Evolutionary conservation across 1,139 yeast genomes (phyloP).

Genomic region (Candida glucosophila): DNA sequence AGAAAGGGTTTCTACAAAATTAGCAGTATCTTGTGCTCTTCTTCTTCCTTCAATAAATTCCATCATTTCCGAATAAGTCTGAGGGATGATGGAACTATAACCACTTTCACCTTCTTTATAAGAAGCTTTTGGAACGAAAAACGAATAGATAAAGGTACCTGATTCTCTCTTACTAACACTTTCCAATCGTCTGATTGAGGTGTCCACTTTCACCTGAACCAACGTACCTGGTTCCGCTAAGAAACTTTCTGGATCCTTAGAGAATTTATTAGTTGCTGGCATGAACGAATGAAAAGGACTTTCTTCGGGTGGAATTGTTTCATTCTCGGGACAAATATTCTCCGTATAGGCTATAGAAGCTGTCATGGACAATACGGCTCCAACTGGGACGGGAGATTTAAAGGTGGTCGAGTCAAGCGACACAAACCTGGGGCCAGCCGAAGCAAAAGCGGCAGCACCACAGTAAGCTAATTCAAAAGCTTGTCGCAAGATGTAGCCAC

Average conservation of each 20-base stretch:
- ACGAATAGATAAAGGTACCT: constrained; percentile 83
- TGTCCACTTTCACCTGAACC: constrained; percentile 82
- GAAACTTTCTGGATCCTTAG: constrained; percentile 48
- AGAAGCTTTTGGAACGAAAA: constrained; percentile 59
- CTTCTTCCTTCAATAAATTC: constrained; percentile 84
- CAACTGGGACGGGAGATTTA: constrained; percentile 92
- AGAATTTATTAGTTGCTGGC: constrained; percentile 49
- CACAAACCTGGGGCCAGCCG: constrained; percentile 78
- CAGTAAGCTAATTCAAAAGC: constrained; percentile 90
- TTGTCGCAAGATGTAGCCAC: constrained; percentile 86
- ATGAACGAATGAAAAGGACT: constrained; percentile 41
- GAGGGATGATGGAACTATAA: constrained; percentile 70
- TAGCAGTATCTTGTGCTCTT: constrained; percentile 77
- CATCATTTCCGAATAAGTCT: constrained; percentile 88
- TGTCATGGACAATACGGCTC: constrained; percentile 73
- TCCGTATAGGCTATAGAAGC: constrained; percentile 83
- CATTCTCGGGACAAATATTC: constrained; percentile 42
- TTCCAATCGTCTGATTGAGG: constrained; percentile 62
- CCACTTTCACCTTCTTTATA: constrained; percentile 30
- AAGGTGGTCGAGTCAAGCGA: constrained; percentile 87
- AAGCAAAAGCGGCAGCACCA: constrained; percentile 81
- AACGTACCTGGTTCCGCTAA: constrained; percentile 77
- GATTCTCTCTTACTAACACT: constrained; percentile 56
- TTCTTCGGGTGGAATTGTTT: constrained; percentile 20
- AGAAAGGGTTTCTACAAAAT: constrained; percentile 44